Percentiles rank a stretch among this genome's conserved stretches.
Conservation (phyloP, 345 rosid species). For the Citrus trifoliata region DNA sequence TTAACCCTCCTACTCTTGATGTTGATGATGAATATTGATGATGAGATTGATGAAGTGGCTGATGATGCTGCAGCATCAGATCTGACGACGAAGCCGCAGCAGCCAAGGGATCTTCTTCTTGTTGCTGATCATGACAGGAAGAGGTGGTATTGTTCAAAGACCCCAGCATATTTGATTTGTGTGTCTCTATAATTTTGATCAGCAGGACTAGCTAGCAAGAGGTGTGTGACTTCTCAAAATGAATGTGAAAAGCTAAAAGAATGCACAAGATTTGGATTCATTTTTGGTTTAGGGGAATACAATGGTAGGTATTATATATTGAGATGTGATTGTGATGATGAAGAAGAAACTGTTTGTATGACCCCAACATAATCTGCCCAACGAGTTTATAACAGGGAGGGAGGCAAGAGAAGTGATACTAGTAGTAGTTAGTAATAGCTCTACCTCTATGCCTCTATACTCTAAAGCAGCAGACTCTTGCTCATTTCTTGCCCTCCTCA, state of each 20-base stretch:
- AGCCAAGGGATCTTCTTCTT: conserved; percentile 27
- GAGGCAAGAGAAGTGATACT: conserved; percentile 9
- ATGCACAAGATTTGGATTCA: too few species aligned
- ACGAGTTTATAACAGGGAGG: neutral
- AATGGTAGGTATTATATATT: neutral
- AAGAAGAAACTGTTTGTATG: conserved; percentile 15
- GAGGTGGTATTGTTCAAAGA: conserved; percentile 25
- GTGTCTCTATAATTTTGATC: too few species aligned
- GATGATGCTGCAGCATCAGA: conserved; percentile 12
- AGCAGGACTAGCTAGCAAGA: too few species aligned
- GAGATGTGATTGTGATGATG: conserved; percentile 8
- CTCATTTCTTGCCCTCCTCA: neutral
- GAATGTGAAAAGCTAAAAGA: neutral
- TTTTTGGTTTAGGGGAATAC: neutral
- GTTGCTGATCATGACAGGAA: conserved; percentile 24
- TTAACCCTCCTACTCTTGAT: neutral
- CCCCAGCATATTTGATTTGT: conserved; percentile 14
- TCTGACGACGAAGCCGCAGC: conserved; percentile 24
- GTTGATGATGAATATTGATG: too few species aligned
- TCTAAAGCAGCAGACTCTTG: neutral
- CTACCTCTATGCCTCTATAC: neutral
- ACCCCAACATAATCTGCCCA: conserved; percentile 2
- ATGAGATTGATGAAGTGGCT: neutral
- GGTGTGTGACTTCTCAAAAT: neutral
- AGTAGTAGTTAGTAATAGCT: conserved; percentile 18